Conservation (phyloP, 108 stramenopile genomes). For the Nannochloropsis oceanica region DNA sequence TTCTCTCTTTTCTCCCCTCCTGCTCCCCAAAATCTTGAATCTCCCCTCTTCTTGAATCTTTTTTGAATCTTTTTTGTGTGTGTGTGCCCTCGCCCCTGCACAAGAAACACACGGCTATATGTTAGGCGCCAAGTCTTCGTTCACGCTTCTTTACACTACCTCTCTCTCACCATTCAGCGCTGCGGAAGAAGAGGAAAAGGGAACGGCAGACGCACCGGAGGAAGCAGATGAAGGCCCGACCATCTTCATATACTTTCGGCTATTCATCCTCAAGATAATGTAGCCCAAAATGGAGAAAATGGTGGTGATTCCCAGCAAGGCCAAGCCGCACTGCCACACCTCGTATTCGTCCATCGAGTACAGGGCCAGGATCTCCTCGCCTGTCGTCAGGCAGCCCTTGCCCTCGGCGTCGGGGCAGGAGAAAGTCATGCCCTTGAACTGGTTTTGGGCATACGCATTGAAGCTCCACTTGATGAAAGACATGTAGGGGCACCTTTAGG, state of each 20-base stretch:
- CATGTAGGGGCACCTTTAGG: neutral
- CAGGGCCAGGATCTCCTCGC: neutral
- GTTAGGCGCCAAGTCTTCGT: too few species aligned
- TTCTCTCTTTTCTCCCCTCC: too few species aligned
- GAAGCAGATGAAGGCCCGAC: neutral
- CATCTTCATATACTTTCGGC: neutral
- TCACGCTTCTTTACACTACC: too few species aligned
- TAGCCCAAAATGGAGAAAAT: neutral
- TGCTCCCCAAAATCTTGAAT: too few species aligned
- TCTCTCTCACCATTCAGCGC: too few species aligned
- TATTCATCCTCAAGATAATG: neutral
- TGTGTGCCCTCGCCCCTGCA: too few species aligned
- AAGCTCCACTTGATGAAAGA: neutral
- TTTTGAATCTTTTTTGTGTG: too few species aligned
- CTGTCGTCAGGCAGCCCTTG: neutral
- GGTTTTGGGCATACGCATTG: neutral
- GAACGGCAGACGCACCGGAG: too few species aligned
- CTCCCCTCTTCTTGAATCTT: too few species aligned
- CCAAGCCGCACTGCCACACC: neutral
- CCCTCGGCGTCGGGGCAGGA: neutral
- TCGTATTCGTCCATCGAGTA: neutral
- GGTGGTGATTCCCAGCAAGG: neutral
- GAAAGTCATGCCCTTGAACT: neutral
- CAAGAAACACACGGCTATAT: too few species aligned
- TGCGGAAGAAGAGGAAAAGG: too few species aligned